Conservation (phyloP, 768 basidiomycete species). For the Chlorophyllum brunneum region DNA sequence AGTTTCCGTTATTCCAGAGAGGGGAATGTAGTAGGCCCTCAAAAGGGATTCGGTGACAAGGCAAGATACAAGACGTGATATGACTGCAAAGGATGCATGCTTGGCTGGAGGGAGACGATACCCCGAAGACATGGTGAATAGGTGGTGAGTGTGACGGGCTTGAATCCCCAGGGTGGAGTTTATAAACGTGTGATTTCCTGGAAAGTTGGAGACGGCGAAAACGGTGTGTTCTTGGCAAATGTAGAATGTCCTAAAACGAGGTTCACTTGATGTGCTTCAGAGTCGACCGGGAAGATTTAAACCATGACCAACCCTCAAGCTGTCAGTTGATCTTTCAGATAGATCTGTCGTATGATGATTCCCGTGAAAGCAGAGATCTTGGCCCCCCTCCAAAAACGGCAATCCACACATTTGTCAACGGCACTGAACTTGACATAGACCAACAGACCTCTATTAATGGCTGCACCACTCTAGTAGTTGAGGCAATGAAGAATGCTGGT, state of each 20-base stretch:
- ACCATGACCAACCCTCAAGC: constrained; percentile 7
- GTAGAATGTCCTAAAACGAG: neutral
- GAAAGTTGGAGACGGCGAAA: neutral
- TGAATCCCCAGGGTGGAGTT: constrained; percentile 11
- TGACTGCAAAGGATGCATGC: constrained; percentile 43
- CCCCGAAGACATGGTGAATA: constrained; percentile 31
- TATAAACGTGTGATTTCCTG: constrained; percentile 16
- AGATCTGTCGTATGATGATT: constrained; percentile 11
- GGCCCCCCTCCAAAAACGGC: neutral
- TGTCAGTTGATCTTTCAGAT: constrained; percentile 4
- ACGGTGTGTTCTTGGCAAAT: constrained; percentile 3
- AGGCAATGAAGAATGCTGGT: no score
- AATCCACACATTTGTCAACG: neutral
- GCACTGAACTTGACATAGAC: neutral
- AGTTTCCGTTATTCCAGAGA: constrained; percentile 19
- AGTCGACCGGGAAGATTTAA: constrained; percentile 3
- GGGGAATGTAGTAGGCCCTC: constrained; percentile 36
- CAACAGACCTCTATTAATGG: neutral
- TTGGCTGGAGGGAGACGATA: constrained; percentile 29
- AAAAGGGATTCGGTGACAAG: constrained; percentile 46
- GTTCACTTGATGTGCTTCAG: constrained; percentile 7
- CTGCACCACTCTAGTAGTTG: no score
- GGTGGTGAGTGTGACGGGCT: neutral
- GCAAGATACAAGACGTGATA: constrained; percentile 44
- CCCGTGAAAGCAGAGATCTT: constrained; percentile 6